Base-by-base conservation (phyloP, 495 filamentous ascomycete genomes). In the Opeltia flavorubescens region DNA sequence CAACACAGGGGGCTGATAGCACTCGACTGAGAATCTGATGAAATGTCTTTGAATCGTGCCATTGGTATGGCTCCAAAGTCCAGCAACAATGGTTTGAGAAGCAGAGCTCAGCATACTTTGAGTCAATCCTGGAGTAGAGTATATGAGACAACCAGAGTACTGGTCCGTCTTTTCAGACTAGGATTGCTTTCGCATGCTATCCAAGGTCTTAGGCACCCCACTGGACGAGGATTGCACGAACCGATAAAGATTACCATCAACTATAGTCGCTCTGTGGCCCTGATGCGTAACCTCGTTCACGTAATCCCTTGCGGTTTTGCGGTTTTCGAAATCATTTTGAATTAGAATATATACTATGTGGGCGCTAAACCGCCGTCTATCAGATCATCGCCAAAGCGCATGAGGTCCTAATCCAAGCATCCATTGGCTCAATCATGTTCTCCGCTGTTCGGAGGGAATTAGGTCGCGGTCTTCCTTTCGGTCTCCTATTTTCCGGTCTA, bases 331-430 rank as follows among this genome's bases (percentile, higher is more conserved):
- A 42, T 57, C 9, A 50, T 41, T 13, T 29, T 53, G 0, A 53
- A 53, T 30, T 45, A 30, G 47, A 50, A 50, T 24, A 46, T 13
- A 12, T 53, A 49, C 27, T 53, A 43, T 28, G 47, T 53, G 6
- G 40, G 57, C 26, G 25, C 24, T 23, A 9, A 36, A 31, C 28
- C 25, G 59, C 57, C 20, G 55, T 54, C 38, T 49, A 46, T 25
- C 55, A 60, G 40, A 46, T 56, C 29, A 53, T 41, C 1, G 53
- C 55, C 5, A 60, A 60, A 33, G 9, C 50, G n/a, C 50, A 58
- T 20, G 58, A 60, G 41, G 50, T 60, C 7, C 27, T 48, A 9
- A 60, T 58, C 6, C 29, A 54, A 23, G 48, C 55, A 2, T 60
- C 56, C 2, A 26, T 60, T 28, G 34, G 40, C 0, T 23, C 47